These are phyloP conservation scores for Nakazawaea siamensis DNA, from an alignment of 805 yeast species.

Conservation along the genomic window DNA sequence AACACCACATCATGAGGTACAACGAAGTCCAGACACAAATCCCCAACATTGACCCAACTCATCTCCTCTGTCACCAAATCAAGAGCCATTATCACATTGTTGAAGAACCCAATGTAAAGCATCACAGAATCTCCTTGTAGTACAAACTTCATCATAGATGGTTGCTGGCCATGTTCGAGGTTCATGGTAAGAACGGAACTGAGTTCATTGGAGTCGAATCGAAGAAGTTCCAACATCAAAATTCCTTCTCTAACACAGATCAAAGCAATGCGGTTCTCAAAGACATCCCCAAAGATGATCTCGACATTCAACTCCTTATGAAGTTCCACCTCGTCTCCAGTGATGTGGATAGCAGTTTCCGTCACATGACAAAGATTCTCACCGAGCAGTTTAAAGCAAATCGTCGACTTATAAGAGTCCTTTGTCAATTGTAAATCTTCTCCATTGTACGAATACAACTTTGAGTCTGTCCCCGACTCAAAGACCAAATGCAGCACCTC, in stretches of 20 bases:
- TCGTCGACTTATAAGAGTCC: no score
- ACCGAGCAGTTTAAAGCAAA: no score
- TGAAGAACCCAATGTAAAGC: constrained; percentile 7
- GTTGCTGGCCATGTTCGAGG: constrained; percentile 2
- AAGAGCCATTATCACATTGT: constrained; percentile 1
- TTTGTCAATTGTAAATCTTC: not conserved
- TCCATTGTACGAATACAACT: not conserved
- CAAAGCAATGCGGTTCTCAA: not conserved
- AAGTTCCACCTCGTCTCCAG: no score
- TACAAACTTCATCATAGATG: constrained; percentile 7
- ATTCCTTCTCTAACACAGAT: not conserved
- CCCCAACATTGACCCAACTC: not conserved
- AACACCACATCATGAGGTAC: constrained; percentile 7
- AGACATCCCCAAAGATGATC: not conserved
- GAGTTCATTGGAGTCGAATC: not conserved
- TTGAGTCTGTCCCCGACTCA: not conserved
- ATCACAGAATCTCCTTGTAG: not conserved
- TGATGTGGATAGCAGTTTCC: no score
- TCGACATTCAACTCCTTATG: no score
- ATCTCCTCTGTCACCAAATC: not conserved
- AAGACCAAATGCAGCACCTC: not conserved
- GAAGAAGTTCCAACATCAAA: not conserved
- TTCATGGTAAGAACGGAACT: not conserved
- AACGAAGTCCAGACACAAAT: not conserved
- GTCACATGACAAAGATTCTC: no score